phyloP scores from a whole-genome alignment of 768 basidiomycete genomes.

The Suillus fuscotomentosus region DNA sequence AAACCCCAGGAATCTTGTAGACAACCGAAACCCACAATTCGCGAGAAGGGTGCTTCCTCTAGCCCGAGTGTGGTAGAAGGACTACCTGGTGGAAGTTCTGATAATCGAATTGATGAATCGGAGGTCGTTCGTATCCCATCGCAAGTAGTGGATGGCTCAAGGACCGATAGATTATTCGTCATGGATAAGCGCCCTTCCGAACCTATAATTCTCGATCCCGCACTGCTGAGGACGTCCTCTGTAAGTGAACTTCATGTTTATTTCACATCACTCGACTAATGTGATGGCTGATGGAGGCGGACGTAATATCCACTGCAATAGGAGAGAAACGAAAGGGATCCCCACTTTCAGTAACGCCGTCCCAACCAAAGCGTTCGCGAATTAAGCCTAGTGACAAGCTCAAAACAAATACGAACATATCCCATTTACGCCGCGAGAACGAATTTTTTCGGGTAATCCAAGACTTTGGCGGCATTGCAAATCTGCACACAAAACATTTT shows the following conservation, averaged over 20 bases:
- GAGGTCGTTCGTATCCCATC: neutral
- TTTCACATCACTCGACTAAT: neutral
- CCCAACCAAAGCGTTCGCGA: conserved; percentile 21
- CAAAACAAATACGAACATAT: conserved; percentile 60
- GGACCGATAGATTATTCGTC: neutral
- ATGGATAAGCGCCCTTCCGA: neutral
- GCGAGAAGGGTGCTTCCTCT: neutral
- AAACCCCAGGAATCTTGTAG: neutral
- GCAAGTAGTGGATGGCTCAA: neutral
- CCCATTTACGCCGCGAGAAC: conserved; percentile 76
- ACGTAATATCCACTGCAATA: neutral
- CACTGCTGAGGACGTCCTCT: neutral
- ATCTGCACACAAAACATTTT: conserved; percentile 66
- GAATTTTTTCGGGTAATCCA: conserved; percentile 71
- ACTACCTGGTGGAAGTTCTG: neutral
- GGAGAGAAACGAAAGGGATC: conserved; percentile 17
- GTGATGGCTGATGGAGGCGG: neutral
- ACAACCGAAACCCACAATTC: conserved; percentile 4
- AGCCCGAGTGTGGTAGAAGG: neutral
- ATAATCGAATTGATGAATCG: neutral
- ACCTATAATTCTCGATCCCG: neutral
- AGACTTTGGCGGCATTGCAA: conserved; percentile 63
- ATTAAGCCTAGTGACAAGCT: conserved; percentile 9
- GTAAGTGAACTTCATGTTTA: neutral
- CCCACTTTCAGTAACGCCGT: conserved; percentile 6